These are phyloP conservation scores for Fusarium newnesense DNA, from an alignment of 2,329 filamentous ascomycete genomes.

Conservation along the genomic window DNA sequence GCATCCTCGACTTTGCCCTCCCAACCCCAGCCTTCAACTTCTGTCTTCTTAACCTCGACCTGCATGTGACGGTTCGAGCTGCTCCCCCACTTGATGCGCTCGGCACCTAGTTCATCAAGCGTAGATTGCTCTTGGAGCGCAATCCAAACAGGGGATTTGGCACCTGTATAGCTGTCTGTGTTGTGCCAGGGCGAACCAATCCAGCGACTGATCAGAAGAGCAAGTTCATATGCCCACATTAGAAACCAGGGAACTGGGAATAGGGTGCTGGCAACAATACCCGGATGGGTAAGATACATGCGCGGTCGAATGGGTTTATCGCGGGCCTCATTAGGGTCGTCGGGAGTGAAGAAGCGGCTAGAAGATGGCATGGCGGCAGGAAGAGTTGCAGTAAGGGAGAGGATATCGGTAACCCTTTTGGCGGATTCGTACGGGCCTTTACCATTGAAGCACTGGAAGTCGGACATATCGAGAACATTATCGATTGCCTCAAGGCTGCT, in stretches of 20 bases:
- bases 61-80: conserved; percentile 68
- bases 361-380: conserved; percentile 70
- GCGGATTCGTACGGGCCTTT: conserved; percentile 81
- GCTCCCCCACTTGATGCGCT: conserved; percentile 85
- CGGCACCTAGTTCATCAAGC: conserved; percentile 65
- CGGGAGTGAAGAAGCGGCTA: conserved; percentile 62
- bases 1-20: conserved; percentile 65
- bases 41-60: conserved; percentile 76
- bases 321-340: conserved; percentile 35
- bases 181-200: conserved; percentile 91
- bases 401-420: conserved; percentile 87
- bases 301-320: conserved; percentile 58
- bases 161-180: conserved; percentile 79
- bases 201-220: conserved; percentile 78
- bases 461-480: conserved; percentile 68
- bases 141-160: conserved; percentile 81
- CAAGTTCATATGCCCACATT: conserved; percentile 72
- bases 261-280: conserved; percentile 84
- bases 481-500: conserved; percentile 78
- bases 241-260: conserved; percentile 78
- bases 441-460: conserved; percentile 78
- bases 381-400: conserved; percentile 78
- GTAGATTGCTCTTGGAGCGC: conserved; percentile 73
- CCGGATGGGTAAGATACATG: conserved; percentile 86
- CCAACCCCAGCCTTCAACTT: conserved; percentile 89